Evolutionary conservation across 108 stramenopile species (phyloP).

Genomic region (Conticribra weissflogii): DNA sequence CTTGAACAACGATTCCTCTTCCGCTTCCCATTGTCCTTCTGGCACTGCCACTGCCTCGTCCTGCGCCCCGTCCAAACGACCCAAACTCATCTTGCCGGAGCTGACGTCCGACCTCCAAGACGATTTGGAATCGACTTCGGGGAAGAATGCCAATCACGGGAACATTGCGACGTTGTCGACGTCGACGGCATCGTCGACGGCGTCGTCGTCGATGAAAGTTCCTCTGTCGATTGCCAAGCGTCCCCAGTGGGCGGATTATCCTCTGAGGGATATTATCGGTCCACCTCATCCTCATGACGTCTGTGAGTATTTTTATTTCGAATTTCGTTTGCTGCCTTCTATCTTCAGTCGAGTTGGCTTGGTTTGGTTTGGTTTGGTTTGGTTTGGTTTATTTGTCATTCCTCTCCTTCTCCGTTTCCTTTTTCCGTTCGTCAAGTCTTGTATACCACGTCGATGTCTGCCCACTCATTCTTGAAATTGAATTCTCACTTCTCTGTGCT

Average conservation of each 20-base stretch:
- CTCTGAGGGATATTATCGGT: slow-evolving; percentile 12
- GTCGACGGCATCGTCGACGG: neutral
- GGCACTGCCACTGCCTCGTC: neutral
- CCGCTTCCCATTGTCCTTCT: neutral
- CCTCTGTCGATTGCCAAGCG: slow-evolving; percentile 25
- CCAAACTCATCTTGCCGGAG: neutral
- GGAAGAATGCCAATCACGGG: neutral
- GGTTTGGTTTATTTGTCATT: too few relatives aligned
- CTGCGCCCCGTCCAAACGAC: neutral
- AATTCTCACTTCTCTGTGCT: neutral
- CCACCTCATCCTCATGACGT: slow-evolving; percentile 41
- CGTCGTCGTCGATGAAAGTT: slow-evolving; percentile 10
- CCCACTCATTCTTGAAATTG: neutral
- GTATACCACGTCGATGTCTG: neutral
- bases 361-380: too few relatives aligned
- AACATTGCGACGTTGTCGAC: too few relatives aligned
- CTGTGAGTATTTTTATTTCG: slow-evolving; percentile 15
- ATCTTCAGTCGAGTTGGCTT: too few relatives aligned
- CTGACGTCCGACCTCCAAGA: neutral
- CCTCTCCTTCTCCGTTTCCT: too few relatives aligned
- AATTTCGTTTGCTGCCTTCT: neutral
- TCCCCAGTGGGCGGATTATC: slow-evolving; percentile 26
- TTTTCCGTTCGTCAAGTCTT: neutral
- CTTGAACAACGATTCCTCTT: slow-evolving; percentile 1
- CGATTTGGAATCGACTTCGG: neutral